These are phyloP conservation scores for Cystobasidium slooffiae DNA, from an alignment of 1,284 basidiomycete genomes.

Conservation along the genomic window DNA sequence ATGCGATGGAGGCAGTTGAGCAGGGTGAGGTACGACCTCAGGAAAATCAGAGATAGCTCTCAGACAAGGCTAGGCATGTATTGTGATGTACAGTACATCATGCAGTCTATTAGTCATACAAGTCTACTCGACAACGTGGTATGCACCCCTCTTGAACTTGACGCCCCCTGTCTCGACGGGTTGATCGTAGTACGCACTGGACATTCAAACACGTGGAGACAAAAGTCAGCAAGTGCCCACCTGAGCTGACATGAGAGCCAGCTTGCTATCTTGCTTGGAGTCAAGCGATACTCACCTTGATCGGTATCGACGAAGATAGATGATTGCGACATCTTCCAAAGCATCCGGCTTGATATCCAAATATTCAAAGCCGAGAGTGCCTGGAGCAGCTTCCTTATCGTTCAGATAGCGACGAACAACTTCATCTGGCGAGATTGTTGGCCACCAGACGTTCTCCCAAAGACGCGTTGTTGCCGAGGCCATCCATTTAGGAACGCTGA, in stretches of 20 bases:
- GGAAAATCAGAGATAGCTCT: no score
- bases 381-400: slow-evolving; percentile 67
- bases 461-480: slow-evolving; percentile 70
- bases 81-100: not conserved
- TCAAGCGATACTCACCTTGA: slow-evolving; percentile 57
- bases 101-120: not conserved
- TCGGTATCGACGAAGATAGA: slow-evolving; percentile 87
- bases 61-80: no score
- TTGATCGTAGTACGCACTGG: slow-evolving; percentile 58
- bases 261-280: not conserved
- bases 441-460: slow-evolving; percentile 87
- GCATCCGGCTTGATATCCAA: slow-evolving; percentile 71
- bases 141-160: slow-evolving; percentile 57
- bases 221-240: not conserved
- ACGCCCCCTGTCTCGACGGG: slow-evolving; percentile 59
- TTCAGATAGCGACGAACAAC: slow-evolving; percentile 84
- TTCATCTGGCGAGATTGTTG: slow-evolving; percentile 87
- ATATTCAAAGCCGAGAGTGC: slow-evolving; percentile 63
- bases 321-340: slow-evolving; percentile 87
- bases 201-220: not conserved
- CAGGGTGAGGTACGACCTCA: no score
- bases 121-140: slow-evolving; percentile 60
- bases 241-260: not conserved
- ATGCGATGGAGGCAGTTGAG: no score
- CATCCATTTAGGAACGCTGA: slow-evolving; percentile 76